These are phyloP conservation scores for Apophysomyces elegans DNA, from an alignment of 371 early-diverging fungal species.

Conservation along the genomic window DNA sequence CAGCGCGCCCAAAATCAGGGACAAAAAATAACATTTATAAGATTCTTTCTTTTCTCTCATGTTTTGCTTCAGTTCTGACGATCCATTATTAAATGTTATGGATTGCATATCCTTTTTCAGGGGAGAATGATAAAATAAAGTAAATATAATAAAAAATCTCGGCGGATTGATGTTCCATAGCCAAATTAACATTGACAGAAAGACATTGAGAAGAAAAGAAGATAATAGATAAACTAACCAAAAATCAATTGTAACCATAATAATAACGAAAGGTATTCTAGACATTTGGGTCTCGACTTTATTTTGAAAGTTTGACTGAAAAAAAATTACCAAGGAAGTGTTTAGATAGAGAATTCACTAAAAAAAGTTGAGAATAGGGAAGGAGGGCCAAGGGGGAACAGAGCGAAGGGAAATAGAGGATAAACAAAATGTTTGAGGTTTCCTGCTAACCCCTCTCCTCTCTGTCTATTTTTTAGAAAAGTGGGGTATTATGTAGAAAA, in stretches of 20 bases:
- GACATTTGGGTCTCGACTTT: constrained; percentile 6
- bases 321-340: not conserved
- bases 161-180: not conserved
- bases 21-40: not conserved
- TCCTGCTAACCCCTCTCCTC: not conserved
- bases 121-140: not conserved
- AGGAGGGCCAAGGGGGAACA: not conserved
- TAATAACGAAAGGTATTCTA: not conserved
- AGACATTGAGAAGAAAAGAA: not conserved
- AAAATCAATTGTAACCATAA: not conserved
- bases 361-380: not conserved
- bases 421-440: constrained; percentile 9
- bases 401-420: not conserved
- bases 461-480: not conserved
- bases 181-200: constrained; percentile 2
- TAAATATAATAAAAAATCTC: not conserved
- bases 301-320: not conserved
- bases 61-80: not conserved
- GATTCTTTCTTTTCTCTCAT: not conserved
- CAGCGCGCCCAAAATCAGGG: constrained; percentile 6
- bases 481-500: too few species aligned
- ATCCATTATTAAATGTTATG: constrained; percentile 12
- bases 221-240: not conserved
- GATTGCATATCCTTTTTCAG: constrained; percentile 9
- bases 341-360: not conserved